Evolutionary conservation across 306 rosid genomes (phyloP), one percentile per base, ranked within the genome.

Genomic region (Malus sieversii): DNA sequence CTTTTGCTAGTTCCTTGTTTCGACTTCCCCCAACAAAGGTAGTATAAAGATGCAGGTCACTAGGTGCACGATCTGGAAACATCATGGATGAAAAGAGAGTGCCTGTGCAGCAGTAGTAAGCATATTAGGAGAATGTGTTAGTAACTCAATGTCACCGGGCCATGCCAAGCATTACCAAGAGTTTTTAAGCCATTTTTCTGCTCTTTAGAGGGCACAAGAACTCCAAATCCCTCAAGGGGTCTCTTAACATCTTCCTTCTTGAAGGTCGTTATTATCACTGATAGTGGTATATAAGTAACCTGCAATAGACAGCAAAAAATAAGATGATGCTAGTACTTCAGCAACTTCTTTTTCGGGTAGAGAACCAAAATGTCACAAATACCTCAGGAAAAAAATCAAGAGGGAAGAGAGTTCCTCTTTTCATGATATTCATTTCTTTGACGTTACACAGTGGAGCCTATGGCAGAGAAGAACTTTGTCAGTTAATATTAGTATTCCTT

Each of bases 151-250:
- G 75, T 65, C 67, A 32, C 79, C 20, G 53, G 68, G 81, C 61
- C 42, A 79, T n/a, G 61, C 30, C 62, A 79, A 87, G 84, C 76
- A 71, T 85, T 91, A 94, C 98, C 98, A 51, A 94, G 94, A 73
- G 97, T 94, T 85, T 84, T 87, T 33, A 91, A 86, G 76, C 97
- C 97, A 71, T 88, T 89, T 76, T 85, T 80, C 86, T 85, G 87
- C 82, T 94, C 98, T 76, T 82, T 84, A 27, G 98, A 87, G 79
- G 98, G 98, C 78, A 94, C 93, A 70, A 94, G 98, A 79, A 91
- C 94, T 72, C 97, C 98, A 73, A 94, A 94, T 79, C 98, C 98
- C 79, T 94, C 98, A 60, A 94, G 93, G 55, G 98, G 94, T 81
- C 87, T 87, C 91, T 87, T 86, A 10, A 91, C 88, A 79, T 87